phyloP scores from a whole-genome alignment of 176 grass and related monocot genomes.

The Musa itinerans region DNA sequence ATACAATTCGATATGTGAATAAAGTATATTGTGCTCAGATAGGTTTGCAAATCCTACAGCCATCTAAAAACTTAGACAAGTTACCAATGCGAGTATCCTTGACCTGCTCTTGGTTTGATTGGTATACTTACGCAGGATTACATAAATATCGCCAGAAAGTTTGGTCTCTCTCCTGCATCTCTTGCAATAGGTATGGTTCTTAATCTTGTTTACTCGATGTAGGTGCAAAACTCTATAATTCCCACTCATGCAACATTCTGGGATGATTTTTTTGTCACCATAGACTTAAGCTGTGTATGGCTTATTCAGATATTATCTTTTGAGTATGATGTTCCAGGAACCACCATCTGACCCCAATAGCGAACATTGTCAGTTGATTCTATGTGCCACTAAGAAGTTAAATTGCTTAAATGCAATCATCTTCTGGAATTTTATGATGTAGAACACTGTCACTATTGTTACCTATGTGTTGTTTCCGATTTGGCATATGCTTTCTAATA shows the following conservation, averaged over 20 bases:
- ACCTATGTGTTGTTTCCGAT: too few relatives aligned
- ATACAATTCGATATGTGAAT: too few relatives aligned
- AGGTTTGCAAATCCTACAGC: background rate
- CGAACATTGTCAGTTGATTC: background rate
- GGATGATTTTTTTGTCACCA: too few relatives aligned
- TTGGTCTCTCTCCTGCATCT: slow-evolving; percentile 50
- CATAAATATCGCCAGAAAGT: slow-evolving; percentile 38
- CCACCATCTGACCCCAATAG: background rate
- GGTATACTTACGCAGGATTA: slow-evolving; percentile 51
- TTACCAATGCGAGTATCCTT: too few relatives aligned
- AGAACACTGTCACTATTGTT: too few relatives aligned
- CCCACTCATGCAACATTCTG: background rate
- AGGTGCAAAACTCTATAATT: background rate
- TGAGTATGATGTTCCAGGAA: background rate
- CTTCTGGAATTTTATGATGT: too few relatives aligned
- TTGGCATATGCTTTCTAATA: background rate
- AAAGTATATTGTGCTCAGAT: background rate
- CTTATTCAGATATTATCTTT: background rate
- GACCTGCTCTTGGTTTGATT: background rate
- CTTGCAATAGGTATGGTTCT: slow-evolving; percentile 54
- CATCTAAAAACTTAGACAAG: background rate
- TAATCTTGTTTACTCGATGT: background rate
- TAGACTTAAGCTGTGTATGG: background rate
- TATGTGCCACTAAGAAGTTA: background rate
- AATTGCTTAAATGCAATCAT: too few relatives aligned